Base-by-base conservation (phyloP, 2,329 filamentous ascomycete species). In the Exophiala dermatitidis region DNA sequence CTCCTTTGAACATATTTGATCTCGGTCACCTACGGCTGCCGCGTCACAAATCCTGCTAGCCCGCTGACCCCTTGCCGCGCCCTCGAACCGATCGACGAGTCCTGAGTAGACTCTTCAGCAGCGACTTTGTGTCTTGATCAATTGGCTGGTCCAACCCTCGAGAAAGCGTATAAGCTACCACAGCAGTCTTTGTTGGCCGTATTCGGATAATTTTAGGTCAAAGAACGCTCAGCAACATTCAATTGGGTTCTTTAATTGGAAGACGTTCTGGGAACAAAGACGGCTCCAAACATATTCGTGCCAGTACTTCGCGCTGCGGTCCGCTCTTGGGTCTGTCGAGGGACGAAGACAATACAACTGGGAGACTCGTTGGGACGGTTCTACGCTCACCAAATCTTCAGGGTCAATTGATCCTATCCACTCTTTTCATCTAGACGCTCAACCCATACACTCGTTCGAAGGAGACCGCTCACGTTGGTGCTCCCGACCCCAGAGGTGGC, bases 341-440 rank as follows among this genome's bases (percentile, higher is more conserved):
- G 5, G 36, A 26, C 28, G 36, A 54, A 46, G 28, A 55, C 29
- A 34, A 31, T 26, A 9, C 34, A 46, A 29, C 36, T 36, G n/a
- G 9, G 36, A 31, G 48, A 43, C 29, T 45, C 49, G 41, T 55
- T 46, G 41, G 32, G 48, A 53, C 53, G 33, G 36, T 36, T 36
- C 42, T 30, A 30, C 19, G 47, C 46, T 41, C 33, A 36, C 5
- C 8, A n/a, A 6, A 28, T 42, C 46, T 47, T 54, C 33, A 56
- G 59, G 61, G 53, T 58, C 52, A 19, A 38, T 53, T 49, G 51
- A 53, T 58, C 61, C 58, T 60, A 56, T 52, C 59, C 61, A 52
- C 58, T 63, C 61, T 53, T 62, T 63, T 58, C 45, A 55, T 52
- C 50, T 53, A 49, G 9, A 56, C 34, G 38, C 54, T 56, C 44